Evolutionary conservation across 768 basidiomycete species (phyloP), one percentile per base, ranked within the genome.

Genomic region (Suillus cothurnatus): DNA sequence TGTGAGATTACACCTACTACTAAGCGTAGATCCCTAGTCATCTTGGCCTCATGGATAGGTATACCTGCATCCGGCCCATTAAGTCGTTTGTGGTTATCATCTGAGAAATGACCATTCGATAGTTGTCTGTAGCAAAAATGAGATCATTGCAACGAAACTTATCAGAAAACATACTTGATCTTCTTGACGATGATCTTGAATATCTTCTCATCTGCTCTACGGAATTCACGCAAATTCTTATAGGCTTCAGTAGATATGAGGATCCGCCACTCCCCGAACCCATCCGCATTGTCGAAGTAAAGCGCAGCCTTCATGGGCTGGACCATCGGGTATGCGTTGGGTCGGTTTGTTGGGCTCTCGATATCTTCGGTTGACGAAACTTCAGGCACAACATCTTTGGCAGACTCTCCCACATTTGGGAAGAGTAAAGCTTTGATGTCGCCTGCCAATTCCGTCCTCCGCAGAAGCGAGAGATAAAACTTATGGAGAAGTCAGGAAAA

Each of bases 1-100:
- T 12, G 60, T 52, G 8, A 31, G 43, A 49, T 45, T 31, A 45
- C 36, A 73, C 82, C 6, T 69, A 86, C 86, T 2, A 88, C 78
- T 28, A 88, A 72, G 14, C 85, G 76, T 28, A 80, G 71, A 66
- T 87, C 85, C 0, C 78, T 69, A 12, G 84, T 84, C 81, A 90
- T 86, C 71, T 89, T 90, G 0, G 90, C 90, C 70, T 90, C 88
- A 61, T 82, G 91, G 12, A 91, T 82, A 0, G 89, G 87, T 3
- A 91, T 73, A 1, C 82, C 82, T 17, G 74, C 72, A 15, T 78
- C 75, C 1, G 72, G 60, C 0, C 81, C 81, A 26, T 79, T 85
- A 15, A 91, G 76, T 8, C 82, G 75, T 72, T 89, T 88, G 68
- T 91, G 88, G 66, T 91, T 91, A 64, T 88, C 86, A 14, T 81